A percentile compares a stretch with the other conserved stretches of the same genome.
Conservation (phyloP, 2,329 filamentous ascomycete genomes). For the Fusarium pilosicola region DNA sequence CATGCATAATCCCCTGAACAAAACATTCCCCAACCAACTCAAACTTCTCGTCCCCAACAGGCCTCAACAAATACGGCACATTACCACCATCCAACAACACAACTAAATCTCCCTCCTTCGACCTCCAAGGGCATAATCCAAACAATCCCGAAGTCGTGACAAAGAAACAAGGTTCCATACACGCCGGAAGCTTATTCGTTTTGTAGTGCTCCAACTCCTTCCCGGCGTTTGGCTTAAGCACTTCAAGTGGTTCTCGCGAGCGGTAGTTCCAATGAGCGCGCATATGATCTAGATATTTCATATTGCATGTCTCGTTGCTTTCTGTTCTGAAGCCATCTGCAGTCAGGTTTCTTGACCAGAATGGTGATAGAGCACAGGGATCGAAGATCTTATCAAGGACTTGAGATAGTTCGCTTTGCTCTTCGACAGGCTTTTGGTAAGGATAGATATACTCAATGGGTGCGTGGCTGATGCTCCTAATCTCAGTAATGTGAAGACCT, state of each 20-base stretch:
- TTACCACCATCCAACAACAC: conserved; percentile 19
- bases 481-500: not conserved
- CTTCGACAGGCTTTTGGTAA: not conserved
- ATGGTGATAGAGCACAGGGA: conserved; percentile 18
- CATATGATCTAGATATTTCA: conserved; percentile 26
- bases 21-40: conserved; percentile 28
- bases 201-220: not conserved
- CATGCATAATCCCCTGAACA: conserved; percentile 26
- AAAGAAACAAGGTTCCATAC: conserved; percentile 26
- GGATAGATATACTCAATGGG: conserved; percentile 23
- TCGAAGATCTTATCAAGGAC: conserved; percentile 26
- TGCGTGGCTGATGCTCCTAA: conserved; percentile 6
- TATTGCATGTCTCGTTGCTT: not conserved
- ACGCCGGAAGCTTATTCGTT: conserved; percentile 3
- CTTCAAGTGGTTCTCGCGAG: not conserved
- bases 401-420: not conserved
- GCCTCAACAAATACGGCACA: conserved; percentile 22
- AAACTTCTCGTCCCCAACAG: not conserved
- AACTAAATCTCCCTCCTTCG: conserved; percentile 21
- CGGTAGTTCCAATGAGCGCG: conserved; percentile 16
- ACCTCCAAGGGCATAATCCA: conserved; percentile 28
- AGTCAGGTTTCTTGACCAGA: conserved; percentile 2
- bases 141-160: not conserved
- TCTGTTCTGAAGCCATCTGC: not conserved
- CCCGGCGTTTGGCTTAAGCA: rapidly evolving